Conservation (phyloP, 75 land plant species). For the Pinus albicaulis region DNA sequence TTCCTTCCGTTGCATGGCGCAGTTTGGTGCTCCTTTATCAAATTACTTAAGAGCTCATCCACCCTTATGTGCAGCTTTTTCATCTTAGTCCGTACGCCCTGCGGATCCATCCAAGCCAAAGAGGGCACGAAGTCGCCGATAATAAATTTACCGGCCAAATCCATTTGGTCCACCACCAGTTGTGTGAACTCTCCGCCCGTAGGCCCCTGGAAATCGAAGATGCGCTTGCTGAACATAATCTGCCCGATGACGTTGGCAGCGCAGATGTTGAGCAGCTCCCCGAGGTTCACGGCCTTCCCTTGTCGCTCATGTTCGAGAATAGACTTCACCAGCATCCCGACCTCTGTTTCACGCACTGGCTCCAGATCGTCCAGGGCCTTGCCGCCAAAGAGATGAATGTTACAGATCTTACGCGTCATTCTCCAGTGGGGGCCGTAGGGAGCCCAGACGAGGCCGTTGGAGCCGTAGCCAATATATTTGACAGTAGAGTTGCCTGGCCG, state of each 20-base stretch:
- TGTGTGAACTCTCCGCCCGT: conserved; percentile 34
- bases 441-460: conserved; percentile 57
- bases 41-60: background rate
- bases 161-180: conserved; percentile 48
- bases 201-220: conserved; percentile 9
- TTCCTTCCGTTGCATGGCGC: background rate
- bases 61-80: background rate
- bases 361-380: conserved; percentile 58
- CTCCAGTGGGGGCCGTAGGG: conserved; percentile 75
- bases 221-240: conserved; percentile 39
- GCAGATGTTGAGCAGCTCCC: conserved; percentile 38
- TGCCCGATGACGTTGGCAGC: conserved; percentile 10
- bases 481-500: conserved; percentile 70
- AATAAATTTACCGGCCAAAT: conserved; percentile 30
- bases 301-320: conserved; percentile 9
- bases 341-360: conserved; percentile 36
- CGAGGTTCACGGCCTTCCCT: conserved; percentile 14
- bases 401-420: conserved; percentile 41
- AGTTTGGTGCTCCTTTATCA: background rate
- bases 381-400: conserved; percentile 59
- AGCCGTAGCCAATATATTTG: conserved; percentile 57
- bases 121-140: conserved; percentile 19
- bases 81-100: conserved; percentile 10
- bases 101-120: conserved; percentile 13
- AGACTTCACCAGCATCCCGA: conserved; percentile 13